Percentiles rank a stretch among this genome's conserved stretches.
These are phyloP conservation scores for Tuctoria greenei DNA, from an alignment of 176 grass and related monocot species.

Conservation along the genomic window DNA sequence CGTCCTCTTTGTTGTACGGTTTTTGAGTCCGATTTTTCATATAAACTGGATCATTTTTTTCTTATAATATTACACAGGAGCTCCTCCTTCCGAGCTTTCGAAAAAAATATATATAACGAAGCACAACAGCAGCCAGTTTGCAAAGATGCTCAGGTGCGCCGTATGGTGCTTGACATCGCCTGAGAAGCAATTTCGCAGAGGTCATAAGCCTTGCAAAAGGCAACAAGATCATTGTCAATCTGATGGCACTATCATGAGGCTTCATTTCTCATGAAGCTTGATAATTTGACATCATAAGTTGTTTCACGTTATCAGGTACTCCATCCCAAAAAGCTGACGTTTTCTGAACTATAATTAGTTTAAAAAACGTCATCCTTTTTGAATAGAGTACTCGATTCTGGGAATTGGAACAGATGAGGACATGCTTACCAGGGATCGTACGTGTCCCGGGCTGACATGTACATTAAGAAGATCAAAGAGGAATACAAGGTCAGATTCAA, in stretches of 20 bases:
- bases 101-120: conserved; percentile 53
- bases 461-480: conserved; percentile 61
- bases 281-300: too few species aligned
- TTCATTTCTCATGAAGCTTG: neutral
- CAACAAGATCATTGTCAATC: neutral
- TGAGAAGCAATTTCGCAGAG: conserved; percentile 81
- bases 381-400: conserved; percentile 60
- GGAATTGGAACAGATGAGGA: conserved; percentile 75
- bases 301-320: conserved; percentile 48
- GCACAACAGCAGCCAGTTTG: conserved; percentile 39
- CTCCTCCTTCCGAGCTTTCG: too few species aligned
- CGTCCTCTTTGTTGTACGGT: too few species aligned
- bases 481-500: too few species aligned
- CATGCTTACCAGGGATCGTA: conserved; percentile 62
- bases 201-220: conserved; percentile 6
- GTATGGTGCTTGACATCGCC: conserved; percentile 65
- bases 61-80: too few species aligned
- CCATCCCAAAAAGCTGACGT: too few species aligned
- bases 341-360: too few species aligned
- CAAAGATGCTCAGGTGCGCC: conserved; percentile 46
- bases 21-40: too few species aligned
- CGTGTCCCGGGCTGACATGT: conserved; percentile 53
- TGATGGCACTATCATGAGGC: neutral
- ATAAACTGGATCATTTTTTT: too few species aligned
- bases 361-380: too few species aligned